phyloP scores from a whole-genome alignment of 192 early-diverging fungal species.

The Coemansia guatemalensis region DNA sequence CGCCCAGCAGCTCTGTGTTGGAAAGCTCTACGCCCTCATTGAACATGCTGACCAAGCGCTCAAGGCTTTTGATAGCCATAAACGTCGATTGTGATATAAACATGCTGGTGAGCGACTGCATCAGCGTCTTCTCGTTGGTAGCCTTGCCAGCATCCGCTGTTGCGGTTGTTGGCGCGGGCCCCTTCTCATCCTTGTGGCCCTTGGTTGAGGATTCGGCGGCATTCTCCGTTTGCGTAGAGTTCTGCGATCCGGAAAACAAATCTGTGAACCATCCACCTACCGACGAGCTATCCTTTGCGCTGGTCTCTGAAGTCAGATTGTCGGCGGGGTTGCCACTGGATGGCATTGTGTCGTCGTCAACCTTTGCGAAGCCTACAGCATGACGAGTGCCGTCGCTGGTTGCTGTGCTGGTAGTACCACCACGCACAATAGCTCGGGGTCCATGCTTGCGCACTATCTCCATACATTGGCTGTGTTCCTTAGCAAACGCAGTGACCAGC shows the following conservation, averaged over 20 bases:
- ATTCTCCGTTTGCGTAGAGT: background rate
- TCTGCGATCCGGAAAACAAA: constrained; percentile 22
- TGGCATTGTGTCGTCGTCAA: constrained; percentile 37
- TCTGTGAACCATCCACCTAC: constrained; percentile 36
- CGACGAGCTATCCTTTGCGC: constrained; percentile 5
- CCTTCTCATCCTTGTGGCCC: background rate
- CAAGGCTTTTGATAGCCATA: constrained; percentile 48
- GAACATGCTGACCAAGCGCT: constrained; percentile 50
- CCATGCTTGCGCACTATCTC: constrained; percentile 33
- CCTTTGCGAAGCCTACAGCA: constrained; percentile 32
- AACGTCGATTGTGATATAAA: constrained; percentile 52
- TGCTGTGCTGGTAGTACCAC: constrained; percentile 3
- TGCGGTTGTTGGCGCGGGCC: background rate
- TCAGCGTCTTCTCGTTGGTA: constrained; percentile 37
- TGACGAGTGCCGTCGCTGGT: constrained; percentile 5
- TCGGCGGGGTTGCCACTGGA: background rate
- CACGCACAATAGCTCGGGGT: constrained; percentile 24
- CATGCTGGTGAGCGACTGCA: constrained; percentile 51
- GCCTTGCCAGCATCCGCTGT: constrained; percentile 7
- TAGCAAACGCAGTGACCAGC: constrained; percentile 45
- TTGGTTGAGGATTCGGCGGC: background rate
- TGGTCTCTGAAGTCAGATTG: background rate
- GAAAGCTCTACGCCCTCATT: constrained; percentile 73
- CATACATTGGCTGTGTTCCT: constrained; percentile 41
- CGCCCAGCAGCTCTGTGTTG: constrained; percentile 63